Evolutionary conservation across 345 rosid species (phyloP), one percentile per base, ranked within the genome.

Genomic region (Aurinia saxatilis): DNA sequence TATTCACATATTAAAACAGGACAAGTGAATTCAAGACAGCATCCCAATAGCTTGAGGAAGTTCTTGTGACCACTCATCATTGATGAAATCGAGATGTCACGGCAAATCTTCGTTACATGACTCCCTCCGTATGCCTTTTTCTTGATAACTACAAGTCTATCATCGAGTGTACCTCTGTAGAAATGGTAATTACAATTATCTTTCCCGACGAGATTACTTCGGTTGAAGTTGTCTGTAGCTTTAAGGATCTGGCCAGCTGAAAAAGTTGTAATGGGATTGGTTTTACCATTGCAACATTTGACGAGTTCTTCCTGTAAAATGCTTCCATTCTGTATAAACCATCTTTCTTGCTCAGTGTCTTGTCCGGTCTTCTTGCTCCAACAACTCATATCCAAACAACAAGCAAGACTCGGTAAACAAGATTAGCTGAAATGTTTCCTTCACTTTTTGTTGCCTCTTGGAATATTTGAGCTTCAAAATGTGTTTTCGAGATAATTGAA

Each of bases 81-180:
- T n/a, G 54, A 60, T 23, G 65, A 46, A 35, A 60, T 54, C 10
- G 55, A 33, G 21, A 60, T 17, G 33, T 60, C 44, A 2, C 53
- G 65, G 44, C 34, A 60, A 18, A 60, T 47, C 45, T 60, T 58
- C 2, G 63, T 42, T 27, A 1, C 54, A 25, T 49, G 18, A 49
- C 63, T n/a, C n/a, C n/a, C 42, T 33, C 65, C 65, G 13, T 60
- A 60, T 9, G 54, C 42, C 65, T 53, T 45, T 60, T 60, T 60
- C 54, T 60, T 60, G 44, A 34, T 60, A 46, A 60, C 65, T n/a
- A 60, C 35, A 34, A 46, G 10, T 19, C 65, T 42, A 10, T 6
- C 21, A 34, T 60, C 34, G 6, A 60, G 33, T 33, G n/a, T 23
- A 8, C 54, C 65, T 60, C 12, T 45, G 44, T 60, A 46, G 34